Conservation (phyloP, 257 asterid genomes). For the Euphrasia confusa region DNA sequence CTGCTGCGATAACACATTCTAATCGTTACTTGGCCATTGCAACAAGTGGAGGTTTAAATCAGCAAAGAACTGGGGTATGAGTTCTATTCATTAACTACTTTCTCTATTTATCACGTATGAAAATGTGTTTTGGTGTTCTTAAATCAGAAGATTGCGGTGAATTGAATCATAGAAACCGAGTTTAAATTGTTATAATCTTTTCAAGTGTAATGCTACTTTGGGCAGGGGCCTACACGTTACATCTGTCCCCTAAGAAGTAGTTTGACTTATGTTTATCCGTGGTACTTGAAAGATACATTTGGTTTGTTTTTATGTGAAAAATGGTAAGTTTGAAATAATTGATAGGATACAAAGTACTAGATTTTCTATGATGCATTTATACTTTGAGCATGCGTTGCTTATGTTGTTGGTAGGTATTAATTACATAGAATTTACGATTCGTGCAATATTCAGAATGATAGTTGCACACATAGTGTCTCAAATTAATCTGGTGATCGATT, state of each 20-base stretch:
- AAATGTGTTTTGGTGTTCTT: slow-evolving; percentile 13
- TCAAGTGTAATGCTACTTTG: not conserved
- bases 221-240: not conserved
- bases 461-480: not conserved
- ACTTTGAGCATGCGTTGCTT: slow-evolving; percentile 11
- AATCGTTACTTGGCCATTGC: slow-evolving; percentile 80
- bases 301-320: not conserved
- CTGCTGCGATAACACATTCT: slow-evolving; percentile 46
- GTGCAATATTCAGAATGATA: slow-evolving; percentile 2
- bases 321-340: not conserved
- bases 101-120: not conserved
- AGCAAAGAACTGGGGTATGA: slow-evolving; percentile 97
- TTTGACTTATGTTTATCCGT: slow-evolving; percentile 8
- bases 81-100: slow-evolving; percentile 5
- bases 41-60: slow-evolving; percentile 97
- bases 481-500: slow-evolving; percentile 6
- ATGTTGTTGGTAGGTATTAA: slow-evolving; percentile 7
- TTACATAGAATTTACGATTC: not conserved
- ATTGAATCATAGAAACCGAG: not conserved
- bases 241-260: slow-evolving; percentile 9
- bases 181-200: slow-evolving; percentile 3
- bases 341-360: not conserved
- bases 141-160: not conserved
- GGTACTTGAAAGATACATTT: not conserved
- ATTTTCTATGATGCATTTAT: not conserved